Conservation (phyloP, 345 rosid species). For the Rhodamnia argentea region DNA sequence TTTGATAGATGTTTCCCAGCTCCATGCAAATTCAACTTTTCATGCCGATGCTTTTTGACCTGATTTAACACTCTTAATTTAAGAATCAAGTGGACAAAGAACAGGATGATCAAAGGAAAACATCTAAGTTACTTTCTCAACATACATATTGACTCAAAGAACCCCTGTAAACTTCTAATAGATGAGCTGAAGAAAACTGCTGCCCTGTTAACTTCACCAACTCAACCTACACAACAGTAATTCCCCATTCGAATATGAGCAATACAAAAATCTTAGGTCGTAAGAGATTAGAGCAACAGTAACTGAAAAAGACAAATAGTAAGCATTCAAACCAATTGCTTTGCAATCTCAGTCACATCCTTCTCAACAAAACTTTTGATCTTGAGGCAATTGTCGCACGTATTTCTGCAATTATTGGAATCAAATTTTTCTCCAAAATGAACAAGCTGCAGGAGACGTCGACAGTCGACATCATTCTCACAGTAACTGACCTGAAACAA, state of each 20-base stretch:
- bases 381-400: slow-evolving; percentile 88
- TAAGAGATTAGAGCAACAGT: not conserved
- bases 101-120: not conserved
- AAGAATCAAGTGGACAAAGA: not conserved
- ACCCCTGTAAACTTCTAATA: slow-evolving; percentile 92
- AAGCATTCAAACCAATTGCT: slow-evolving; percentile 58
- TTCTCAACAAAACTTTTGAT: slow-evolving; percentile 52
- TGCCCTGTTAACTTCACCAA: slow-evolving; percentile 73
- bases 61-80: slow-evolving; percentile 14
- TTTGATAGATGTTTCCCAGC: slow-evolving; percentile 79
- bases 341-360: slow-evolving; percentile 78
- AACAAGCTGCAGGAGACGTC: slow-evolving; percentile 77
- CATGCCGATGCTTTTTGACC: slow-evolving; percentile 88
- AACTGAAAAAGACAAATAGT: not conserved
- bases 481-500: slow-evolving; percentile 79
- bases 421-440: slow-evolving; percentile 96
- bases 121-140: not conserved
- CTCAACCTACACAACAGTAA: slow-evolving; percentile 55
- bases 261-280: not conserved
- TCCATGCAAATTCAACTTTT: slow-evolving; percentile 77
- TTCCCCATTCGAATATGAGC: not conserved
- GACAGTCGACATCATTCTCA: slow-evolving; percentile 93
- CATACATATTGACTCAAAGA: slow-evolving; percentile 80
- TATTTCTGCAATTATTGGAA: slow-evolving; percentile 54
- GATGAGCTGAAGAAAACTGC: slow-evolving; percentile 76